Base-by-base conservation (phyloP, 2,329 filamentous ascomycete genomes). In the Talaromyces rugulosus region DNA sequence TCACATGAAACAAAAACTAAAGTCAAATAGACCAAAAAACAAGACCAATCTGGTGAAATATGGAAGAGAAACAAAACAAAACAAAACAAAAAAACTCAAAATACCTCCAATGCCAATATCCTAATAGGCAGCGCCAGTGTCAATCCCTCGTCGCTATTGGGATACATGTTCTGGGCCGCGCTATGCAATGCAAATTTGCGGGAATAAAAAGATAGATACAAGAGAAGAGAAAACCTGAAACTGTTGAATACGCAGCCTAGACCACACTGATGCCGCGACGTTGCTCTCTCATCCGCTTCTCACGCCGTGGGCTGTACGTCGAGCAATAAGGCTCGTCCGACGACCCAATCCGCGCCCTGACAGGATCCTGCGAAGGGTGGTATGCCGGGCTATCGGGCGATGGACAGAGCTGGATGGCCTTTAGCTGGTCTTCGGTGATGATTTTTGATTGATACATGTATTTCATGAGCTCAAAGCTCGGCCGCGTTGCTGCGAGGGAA, bases 401-500 rank as follows among this genome's bases (percentile, higher is more conserved):
- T 2, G 76, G 74, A 18, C 72, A 69, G 56, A 80, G 67, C 65
- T 81, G 78, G 64, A 78, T 72, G 28, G 74, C 71, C 65, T 77
- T 80, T 65, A 80, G 76, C 63, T 80, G 75, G 14, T 75, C 74
- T 18, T 75, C 74, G 12, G 71, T 75, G 63, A 81, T 80, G 58
- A 81, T 70, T 33, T 75, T 71, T 58, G 72, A 65, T 18, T 71
- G 71, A 63, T 77, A 80, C 60, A 81, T 72, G 67, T 79, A 79
- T 58, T 74, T 75, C 77, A 80, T 79, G 14, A 80, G 68, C 62
- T 76, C 74, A 55, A 80, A 78, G 63, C 78, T 77, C 6, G 77
- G 73, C 52, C 74, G 71, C 55, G 74, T 75, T 5, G 73, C 72
- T 2, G 75, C 74, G 8, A 80, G 70, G 23, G 74, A 73, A 44